Percentiles rank a stretch among this genome's conserved stretches.
Conservation (phyloP, 148 eudicot genomes). For the Nepenthes gracilis region DNA sequence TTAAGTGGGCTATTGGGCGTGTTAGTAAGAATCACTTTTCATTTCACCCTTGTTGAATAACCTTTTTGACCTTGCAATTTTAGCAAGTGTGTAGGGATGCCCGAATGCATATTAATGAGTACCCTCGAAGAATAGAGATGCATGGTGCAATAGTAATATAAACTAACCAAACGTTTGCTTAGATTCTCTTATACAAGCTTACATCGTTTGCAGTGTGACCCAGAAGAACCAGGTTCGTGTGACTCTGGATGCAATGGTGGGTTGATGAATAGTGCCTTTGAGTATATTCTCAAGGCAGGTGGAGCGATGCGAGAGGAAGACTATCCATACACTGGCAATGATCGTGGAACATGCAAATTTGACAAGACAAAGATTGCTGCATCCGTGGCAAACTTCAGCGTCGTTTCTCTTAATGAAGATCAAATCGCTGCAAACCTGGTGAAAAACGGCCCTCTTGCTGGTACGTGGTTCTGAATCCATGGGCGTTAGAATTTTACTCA, state of each 20-base stretch:
- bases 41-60: too few species aligned
- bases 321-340: conserved; percentile 45
- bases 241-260: conserved; percentile 60
- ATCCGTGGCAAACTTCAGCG: conserved; percentile 50
- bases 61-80: too few species aligned
- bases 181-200: not conserved
- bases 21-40: too few species aligned
- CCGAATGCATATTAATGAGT: too few species aligned
- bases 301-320: conserved; percentile 55
- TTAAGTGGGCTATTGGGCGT: too few species aligned
- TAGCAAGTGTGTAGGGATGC: too few species aligned
- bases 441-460: conserved; percentile 61
- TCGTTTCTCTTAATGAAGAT: conserved; percentile 47
- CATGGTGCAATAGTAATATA: too few species aligned
- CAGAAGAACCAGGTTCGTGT: conserved; percentile 47
- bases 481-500: too few species aligned
- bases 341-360: conserved; percentile 43
- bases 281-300: conserved; percentile 51
- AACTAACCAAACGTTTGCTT: too few species aligned
- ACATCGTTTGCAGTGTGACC: conserved; percentile 41
- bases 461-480: conserved; percentile 13
- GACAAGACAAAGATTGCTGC: conserved; percentile 58
- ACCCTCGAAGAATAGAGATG: too few species aligned
- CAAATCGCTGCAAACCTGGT: conserved; percentile 71
- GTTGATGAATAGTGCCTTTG: conserved; percentile 74